Evolutionary conservation across 257 asterid genomes (phyloP), one percentile per base, ranked within the genome.

Genomic region (Plantago major): DNA sequence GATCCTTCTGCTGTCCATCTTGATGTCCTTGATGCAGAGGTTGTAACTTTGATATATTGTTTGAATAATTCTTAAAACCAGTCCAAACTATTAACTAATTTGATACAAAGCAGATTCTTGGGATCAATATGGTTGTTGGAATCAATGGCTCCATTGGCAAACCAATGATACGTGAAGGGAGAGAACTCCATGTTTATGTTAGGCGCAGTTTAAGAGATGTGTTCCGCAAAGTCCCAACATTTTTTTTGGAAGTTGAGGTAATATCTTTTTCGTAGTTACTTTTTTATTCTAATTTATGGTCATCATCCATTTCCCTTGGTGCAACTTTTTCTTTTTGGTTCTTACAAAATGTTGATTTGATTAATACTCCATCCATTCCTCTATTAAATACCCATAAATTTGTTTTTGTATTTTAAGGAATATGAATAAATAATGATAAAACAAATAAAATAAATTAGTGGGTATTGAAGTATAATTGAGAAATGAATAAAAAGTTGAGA

Each of bases 1-100:
- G 99, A 93, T 76, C 88, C 97, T 71, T 83, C 96, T 11, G 83
- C 99, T 54, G 96, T 93, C 69, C 99, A 87, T 83, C 90, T 93
- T 70, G 99, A 93, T 76, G 82, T 89, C 77, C 99, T 92, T 62
- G 84, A 89, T 60, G 99, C 92, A 40, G 96, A 89, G 99, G 99
- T 93, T 46, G 58, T 67, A 62, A 44, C 42, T 63, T 61, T 18
- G 40, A 30, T 58, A 70, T 68, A 19, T 45, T 22, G 33, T 64
- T 58, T 67, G 45, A 63, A 42, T 55, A 14, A 42, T 56, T 49
- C 48, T 47, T 9, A 51, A 55, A 42, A 54, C 33, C 50, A 48
- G 45, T 60, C 69, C 69, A n/a, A 55, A 26, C 42, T 69, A 70
- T 64, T 59, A 74, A 65, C 52, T 55, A 63, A 42, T 58, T 54